Percentiles rank a stretch among this genome's conserved stretches.
phyloP scores from a whole-genome alignment of 2,329 filamentous ascomycete species.

The Phyllosticta citrichinensis region DNA sequence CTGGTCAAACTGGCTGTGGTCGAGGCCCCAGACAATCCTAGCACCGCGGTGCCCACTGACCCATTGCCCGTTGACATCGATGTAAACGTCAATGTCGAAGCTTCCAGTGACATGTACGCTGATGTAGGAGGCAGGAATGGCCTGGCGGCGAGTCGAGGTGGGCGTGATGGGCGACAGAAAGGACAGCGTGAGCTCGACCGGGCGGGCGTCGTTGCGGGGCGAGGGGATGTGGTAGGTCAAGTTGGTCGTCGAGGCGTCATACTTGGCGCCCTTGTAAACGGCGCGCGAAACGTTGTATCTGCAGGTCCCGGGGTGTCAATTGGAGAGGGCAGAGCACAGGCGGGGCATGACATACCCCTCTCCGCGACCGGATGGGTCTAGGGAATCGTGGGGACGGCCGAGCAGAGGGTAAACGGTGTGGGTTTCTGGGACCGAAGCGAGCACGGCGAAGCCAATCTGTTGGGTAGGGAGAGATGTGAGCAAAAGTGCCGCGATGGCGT shows the following conservation, averaged over 20 bases:
- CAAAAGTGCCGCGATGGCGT: conserved; percentile 3
- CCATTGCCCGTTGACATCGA: conserved; percentile 55
- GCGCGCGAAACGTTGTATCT: conserved; percentile 51
- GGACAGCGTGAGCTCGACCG: conserved; percentile 49
- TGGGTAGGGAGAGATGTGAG: not conserved
- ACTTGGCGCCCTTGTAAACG: conserved; percentile 49
- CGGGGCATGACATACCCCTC: conserved; percentile 25
- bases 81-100: conserved; percentile 41
- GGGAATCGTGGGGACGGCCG: conserved; percentile 55
- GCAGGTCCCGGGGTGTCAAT: not conserved
- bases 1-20: conserved; percentile 33
- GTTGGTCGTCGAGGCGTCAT: conserved; percentile 62
- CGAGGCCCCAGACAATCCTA: conserved; percentile 59
- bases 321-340: not conserved
- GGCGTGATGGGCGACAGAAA: conserved; percentile 73
- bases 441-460: conserved; percentile 51
- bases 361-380: conserved; percentile 29
- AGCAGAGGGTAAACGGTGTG: conserved; percentile 53
- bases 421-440: conserved; percentile 52
- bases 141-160: conserved; percentile 68
- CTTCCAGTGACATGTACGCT: conserved; percentile 59
- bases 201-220: conserved; percentile 25
- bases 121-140: conserved; percentile 73
- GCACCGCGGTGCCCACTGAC: conserved; percentile 65
- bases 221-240: conserved; percentile 52